Conservation (phyloP, 805 yeast genomes). For the Cyberlindnera saturnus region DNA sequence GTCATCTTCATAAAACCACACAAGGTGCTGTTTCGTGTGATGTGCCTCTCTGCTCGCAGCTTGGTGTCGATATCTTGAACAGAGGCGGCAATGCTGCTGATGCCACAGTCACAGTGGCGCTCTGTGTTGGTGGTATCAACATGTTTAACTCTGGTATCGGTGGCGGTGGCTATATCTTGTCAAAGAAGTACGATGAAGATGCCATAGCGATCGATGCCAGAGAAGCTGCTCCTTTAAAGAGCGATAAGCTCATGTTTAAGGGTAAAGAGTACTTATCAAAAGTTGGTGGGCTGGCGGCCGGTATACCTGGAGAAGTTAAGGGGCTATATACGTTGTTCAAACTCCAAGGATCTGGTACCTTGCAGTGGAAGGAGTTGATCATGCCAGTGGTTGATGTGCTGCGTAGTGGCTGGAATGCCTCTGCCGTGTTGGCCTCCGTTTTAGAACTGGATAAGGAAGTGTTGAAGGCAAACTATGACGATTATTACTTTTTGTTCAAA, state of each 20-base stretch:
- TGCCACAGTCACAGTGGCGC: conserved; percentile 82
- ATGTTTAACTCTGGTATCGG: conserved; percentile 88
- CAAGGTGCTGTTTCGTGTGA: conserved; percentile 24
- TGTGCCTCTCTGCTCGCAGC: conserved; percentile 30
- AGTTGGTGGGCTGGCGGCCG: conserved; percentile 85
- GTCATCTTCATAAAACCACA: conserved; percentile 19
- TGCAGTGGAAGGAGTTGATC: conserved; percentile 67
- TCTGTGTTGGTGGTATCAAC: conserved; percentile 81
- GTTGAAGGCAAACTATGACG: conserved; percentile 27
- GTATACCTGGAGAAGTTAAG: conserved; percentile 84
- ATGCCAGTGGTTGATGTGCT: conserved; percentile 69
- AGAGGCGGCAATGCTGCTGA: conserved; percentile 80
- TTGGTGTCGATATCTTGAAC: conserved; percentile 26
- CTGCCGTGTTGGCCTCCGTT: conserved; percentile 38
- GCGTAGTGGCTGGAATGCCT: conserved; percentile 56
- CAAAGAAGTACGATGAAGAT: conserved; percentile 35
- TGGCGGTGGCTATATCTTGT: conserved; percentile 79
- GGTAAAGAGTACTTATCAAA: conserved; percentile 43
- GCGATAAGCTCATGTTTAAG: conserved; percentile 62
- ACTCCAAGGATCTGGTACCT: conserved; percentile 62
- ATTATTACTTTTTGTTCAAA: conserved; percentile 54
- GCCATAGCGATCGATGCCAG: conserved; percentile 75
- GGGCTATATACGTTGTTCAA: conserved; percentile 65
- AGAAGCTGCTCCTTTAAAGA: conserved; percentile 72
- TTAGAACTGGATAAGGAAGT: conserved; percentile 32